Conservation (phyloP, 1,139 yeast species). For the Lodderomyces orthopsilosis region DNA sequence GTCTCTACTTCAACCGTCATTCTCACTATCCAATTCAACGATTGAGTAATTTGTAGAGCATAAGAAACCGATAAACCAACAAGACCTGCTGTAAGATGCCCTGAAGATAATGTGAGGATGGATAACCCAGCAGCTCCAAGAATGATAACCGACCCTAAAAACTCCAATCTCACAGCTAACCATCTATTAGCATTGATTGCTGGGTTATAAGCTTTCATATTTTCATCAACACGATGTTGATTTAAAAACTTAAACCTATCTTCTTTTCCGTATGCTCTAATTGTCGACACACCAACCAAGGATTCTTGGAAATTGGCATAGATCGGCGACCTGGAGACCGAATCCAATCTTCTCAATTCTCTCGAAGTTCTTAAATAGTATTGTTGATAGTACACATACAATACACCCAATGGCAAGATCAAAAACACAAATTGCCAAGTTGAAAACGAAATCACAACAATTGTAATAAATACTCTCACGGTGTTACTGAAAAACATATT, state of each 20-base stretch:
- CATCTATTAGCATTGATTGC: constrained; percentile 94
- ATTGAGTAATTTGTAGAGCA: constrained; percentile 87
- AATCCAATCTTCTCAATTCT: constrained; percentile 91
- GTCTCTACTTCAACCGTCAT: constrained; percentile 98
- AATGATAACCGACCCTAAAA: constrained; percentile 83
- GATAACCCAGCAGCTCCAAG: constrained; percentile 82
- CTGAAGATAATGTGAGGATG: constrained; percentile 63
- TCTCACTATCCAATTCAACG: constrained; percentile 95
- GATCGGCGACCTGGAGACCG: constrained; percentile 89
- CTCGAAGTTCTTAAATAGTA: constrained; percentile 88
- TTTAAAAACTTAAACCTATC: constrained; percentile 71
- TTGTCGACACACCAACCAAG: constrained; percentile 82
- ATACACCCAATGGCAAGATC: constrained; percentile 64
- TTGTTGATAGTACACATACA: constrained; percentile 83
- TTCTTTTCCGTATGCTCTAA: constrained; percentile 83
- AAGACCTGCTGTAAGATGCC: constrained; percentile 78
- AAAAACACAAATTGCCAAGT: constrained; percentile 85
- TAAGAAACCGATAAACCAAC: constrained; percentile 93
- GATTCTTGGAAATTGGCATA: constrained; percentile 98
- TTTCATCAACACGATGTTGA: constrained; percentile 74
- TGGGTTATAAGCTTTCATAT: constrained; percentile 91
- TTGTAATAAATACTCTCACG: constrained; percentile 74
- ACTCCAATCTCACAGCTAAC: constrained; percentile 92
- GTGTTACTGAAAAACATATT: constrained; percentile 75
- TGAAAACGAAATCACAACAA: constrained; percentile 77